Conservation (phyloP, 495 filamentous ascomycete genomes). For the Oidiodendron maius region DNA sequence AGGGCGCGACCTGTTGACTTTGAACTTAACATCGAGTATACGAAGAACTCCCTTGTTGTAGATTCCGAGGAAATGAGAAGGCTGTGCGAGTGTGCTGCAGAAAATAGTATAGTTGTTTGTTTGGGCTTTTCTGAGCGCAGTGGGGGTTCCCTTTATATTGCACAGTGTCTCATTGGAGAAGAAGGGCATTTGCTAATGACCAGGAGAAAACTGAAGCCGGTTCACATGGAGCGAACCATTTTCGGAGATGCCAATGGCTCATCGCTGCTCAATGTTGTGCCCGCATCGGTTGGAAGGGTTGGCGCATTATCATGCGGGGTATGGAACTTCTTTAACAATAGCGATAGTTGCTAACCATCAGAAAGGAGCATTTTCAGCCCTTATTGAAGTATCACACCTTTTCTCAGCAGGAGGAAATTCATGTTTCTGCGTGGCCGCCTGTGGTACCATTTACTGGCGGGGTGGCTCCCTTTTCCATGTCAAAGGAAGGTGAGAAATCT, state of each 20-base stretch:
- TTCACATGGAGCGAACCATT: conserved; percentile 56
- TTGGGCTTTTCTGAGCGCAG: conserved; percentile 49
- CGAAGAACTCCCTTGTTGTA: conserved; percentile 41
- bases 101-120: conserved; percentile 38
- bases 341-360: too few species aligned
- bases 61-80: conserved; percentile 40
- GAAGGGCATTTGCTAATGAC: conserved; percentile 38
- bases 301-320: too few species aligned
- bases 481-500: conserved; percentile 8
- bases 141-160: conserved; percentile 46
- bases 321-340: too few species aligned
- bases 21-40: conserved; percentile 36
- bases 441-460: conserved; percentile 21
- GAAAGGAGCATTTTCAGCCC: conserved; percentile 56
- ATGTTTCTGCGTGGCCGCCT: conserved; percentile 53
- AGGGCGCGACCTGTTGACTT: conserved; percentile 40
- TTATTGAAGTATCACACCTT: conserved; percentile 53
- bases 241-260: conserved; percentile 49
- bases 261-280: conserved; percentile 38
- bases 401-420: conserved; percentile 45
- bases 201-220: conserved; percentile 53
- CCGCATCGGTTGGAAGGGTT: too few species aligned
- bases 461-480: conserved; percentile 30
- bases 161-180: conserved; percentile 44
- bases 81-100: conserved; percentile 33